Base-by-base conservation (phyloP, 768 basidiomycete genomes). In the Mycena leptocephala region DNA sequence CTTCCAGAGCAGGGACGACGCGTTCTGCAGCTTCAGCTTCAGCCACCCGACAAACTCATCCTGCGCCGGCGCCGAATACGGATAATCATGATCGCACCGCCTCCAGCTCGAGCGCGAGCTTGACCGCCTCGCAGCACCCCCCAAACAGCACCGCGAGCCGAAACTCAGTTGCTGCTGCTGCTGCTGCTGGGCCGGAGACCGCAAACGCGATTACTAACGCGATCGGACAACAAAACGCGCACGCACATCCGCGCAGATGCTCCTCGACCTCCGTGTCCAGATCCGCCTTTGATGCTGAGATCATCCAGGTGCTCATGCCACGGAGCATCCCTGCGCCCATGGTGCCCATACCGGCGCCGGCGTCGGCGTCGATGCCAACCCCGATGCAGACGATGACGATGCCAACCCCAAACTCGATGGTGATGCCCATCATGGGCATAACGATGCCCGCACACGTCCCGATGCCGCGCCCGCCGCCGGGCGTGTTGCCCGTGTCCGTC, bases 381-480 rank as follows among this genome's bases (percentile, higher is more conserved):
- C 28, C 14, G 26, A 28, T 14, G 28, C 24, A 20, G 35, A n/a
- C 14, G 24, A 6, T 14, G 53, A 10, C 39, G 11, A 18, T 10
- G 18, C 39, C 39, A 18, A 20, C 22, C 53, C 24, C 26, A 28
- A 14, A 5, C 24, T 14, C 53, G 26, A 68, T 68, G 53, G 48
- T 62, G 8, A 33, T 26, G 39, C 41, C 37, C 24, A 48, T 64
- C 22, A 18, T 46, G 28, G 13, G 7, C 6, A 6, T 6, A 13
- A 37, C 35, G 35, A 67, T 67, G 72, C 73, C 65, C 5, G 46
- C 24, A 41, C 67, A 75, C 46, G n/a, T 75, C 13, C 74, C 67
- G 14, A 75, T 75, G 74, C 74, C 74, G 11, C 67, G 35, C 20
- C 74, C 74, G 4, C 72, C 72, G 9, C 32, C 37, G 3, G 64